Base-by-base conservation (phyloP, 495 filamentous ascomycete genomes). In the Penicillium salamii region DNA sequence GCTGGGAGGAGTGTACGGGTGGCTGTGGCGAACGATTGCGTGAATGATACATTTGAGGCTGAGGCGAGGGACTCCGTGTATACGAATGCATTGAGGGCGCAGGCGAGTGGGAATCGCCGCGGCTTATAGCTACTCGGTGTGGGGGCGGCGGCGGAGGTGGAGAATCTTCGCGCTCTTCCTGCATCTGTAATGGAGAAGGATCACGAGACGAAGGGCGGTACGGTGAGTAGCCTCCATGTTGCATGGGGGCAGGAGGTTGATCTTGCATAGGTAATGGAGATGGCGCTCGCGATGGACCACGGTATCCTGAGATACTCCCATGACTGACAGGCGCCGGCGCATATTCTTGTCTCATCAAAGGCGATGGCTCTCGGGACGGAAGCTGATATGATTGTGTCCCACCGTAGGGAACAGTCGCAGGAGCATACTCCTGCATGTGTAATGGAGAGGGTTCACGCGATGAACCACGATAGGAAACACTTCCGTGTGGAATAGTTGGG, bases 71-170 rank as follows among this genome's bases (percentile, higher is more conserved):
- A 14, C 43, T 36, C n/a, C 44, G 38, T 18, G 6, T 18, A 7
- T 53, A 39, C 11, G 46, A 21, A 9, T 55, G 40, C 41, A 55
- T 42, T 13, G 28, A 20, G 13, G 52, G 54, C n/a, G 29, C 42
- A 0, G 51, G 47, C 23, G 46, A 46, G 17, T 18, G 46, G 11
- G 41, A 26, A 7, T 42, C 36, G 12, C 46, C 21, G 12, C 64
- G 66, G 35, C 52, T 53, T 17, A 73, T 47, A 14, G 61, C 68
- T 18, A 73, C 61, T 37, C 70, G 55, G 47, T 73, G 70, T 6
- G 70, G 70, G 5, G 69, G 69, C 2, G 72, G 72, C 3, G 72
- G 70, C 1, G 72, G 71, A 0, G 72, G 72, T 2, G 73, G 73
- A 13, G 73, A 76, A 9, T 70, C 67, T 39, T 74, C 70, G 20